These are phyloP conservation scores for Salix suchowensis DNA, from an alignment of 345 rosid species.

Conservation along the genomic window DNA sequence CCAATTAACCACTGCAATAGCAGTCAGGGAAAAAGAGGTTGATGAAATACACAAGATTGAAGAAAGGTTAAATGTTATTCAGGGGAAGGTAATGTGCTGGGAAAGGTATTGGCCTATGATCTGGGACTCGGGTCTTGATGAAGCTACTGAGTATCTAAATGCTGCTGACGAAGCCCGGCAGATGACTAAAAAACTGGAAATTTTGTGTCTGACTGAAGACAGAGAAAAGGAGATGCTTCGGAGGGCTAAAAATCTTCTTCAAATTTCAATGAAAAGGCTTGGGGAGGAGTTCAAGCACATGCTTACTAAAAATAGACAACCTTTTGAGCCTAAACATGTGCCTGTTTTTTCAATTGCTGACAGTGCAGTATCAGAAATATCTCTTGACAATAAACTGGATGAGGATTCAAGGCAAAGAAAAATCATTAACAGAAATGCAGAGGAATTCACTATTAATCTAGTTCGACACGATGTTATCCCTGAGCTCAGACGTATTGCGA, in stretches of 20 bases:
- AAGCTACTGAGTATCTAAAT: slow-evolving; percentile 47
- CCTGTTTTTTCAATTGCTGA: slow-evolving; percentile 63
- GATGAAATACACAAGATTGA: slow-evolving; percentile 40
- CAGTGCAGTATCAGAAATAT: slow-evolving; percentile 45
- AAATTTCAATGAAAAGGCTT: slow-evolving; percentile 75
- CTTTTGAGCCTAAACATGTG: slow-evolving; percentile 59
- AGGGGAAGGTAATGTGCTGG: slow-evolving; percentile 61
- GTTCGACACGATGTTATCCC: slow-evolving; percentile 53
- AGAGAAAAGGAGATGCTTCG: slow-evolving; percentile 38
- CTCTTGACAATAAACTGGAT: slow-evolving; percentile 54
- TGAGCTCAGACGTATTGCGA: slow-evolving; percentile 66
- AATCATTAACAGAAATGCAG: slow-evolving; percentile 48
- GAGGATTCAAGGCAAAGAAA: slow-evolving; percentile 50
- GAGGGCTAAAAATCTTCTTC: slow-evolving; percentile 74
- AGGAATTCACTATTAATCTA: slow-evolving; percentile 59
- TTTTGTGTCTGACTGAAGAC: slow-evolving; percentile 18
- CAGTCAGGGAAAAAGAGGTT: slow-evolving; percentile 22
- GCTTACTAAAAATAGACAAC: slow-evolving; percentile 58
- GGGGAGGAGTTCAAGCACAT: slow-evolving; percentile 78
- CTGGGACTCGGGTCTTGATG: slow-evolving; percentile 61
- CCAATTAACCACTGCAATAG: slow-evolving; percentile 45
- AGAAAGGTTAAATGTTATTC: slow-evolving; percentile 42
- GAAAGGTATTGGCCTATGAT: slow-evolving; percentile 71
- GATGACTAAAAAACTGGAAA: slow-evolving; percentile 53
- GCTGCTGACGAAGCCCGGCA: slow-evolving; percentile 51